Evolutionary conservation across 2,329 filamentous ascomycete genomes (phyloP), one percentile per base, ranked within the genome.

Genomic region (Scedosporium apiospermum): DNA sequence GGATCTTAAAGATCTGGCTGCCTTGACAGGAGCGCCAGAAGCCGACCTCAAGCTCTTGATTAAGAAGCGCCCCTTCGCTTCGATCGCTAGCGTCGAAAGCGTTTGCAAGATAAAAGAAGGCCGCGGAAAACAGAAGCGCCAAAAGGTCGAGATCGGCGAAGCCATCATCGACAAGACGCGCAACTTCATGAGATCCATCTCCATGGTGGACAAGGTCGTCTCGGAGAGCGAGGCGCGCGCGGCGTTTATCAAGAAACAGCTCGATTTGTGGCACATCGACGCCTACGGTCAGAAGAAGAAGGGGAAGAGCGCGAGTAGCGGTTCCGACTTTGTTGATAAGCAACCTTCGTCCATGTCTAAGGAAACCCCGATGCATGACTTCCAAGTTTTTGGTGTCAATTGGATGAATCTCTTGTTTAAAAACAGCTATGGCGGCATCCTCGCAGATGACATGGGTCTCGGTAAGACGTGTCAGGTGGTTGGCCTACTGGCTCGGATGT

Each of bases 401-500:
- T 99, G 95, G 95, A 83, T 99, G 70, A 86, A 88, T 62, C 76
- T 98, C 57, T 81, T 99, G 14, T 96, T 91, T 76, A 82, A 87
- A 61, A 87, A 90, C 63, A 82, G 87, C 30, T 83, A 96, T 60
- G 93, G 91, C 57, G 93, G 92, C 65, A 98, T 99, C 63, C 80
- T 99, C 18, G 95, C 95, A 1, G 95, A 99, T 71, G 95, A 99
- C 71, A 99, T 99, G 95, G 95, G 90, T 60, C 79, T 93, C 49
- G 95, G 95, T 57, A 99, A 99, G 79, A 99, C 95, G 0, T 97
- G 92, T 69, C 93, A 99, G 70, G 91, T 98, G 65, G 96, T 99
- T 67, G 87, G 91, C 0, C 91, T 99, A 69, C 81, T 99, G 57
- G 89, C 91, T 16, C 88, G 96, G 68, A 79, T 99, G 27, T 86